These are phyloP conservation scores for Barnettozyma wickerhamii DNA, from an alignment of 805 yeast species.

Conservation along the genomic window DNA sequence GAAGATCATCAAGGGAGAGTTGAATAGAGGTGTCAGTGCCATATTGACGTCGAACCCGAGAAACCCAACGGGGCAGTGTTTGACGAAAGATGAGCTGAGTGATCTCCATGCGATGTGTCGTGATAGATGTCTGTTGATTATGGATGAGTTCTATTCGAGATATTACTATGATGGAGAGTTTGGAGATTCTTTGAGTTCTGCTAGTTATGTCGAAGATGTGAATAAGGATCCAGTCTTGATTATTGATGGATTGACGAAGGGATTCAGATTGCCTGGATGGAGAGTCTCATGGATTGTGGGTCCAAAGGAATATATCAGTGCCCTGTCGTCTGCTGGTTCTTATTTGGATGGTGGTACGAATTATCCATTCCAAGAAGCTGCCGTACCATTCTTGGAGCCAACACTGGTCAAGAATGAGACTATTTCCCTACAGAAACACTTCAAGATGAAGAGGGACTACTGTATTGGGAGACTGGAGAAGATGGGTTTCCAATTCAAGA, in stretches of 20 bases:
- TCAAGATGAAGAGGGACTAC: constrained; percentile 54
- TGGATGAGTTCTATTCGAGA: constrained; percentile 62
- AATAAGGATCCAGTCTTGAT: constrained; percentile 55
- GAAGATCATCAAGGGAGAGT: constrained; percentile 46
- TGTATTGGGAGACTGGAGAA: constrained; percentile 41
- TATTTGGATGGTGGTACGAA: constrained; percentile 58
- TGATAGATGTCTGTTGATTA: constrained; percentile 46
- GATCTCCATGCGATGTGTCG: constrained; percentile 51
- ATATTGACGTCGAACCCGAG: constrained; percentile 56
- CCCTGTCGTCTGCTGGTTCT: constrained; percentile 55
- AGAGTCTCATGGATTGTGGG: constrained; percentile 61
- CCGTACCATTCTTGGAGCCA: constrained; percentile 52
- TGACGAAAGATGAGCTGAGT: constrained; percentile 42
- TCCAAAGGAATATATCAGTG: constrained; percentile 53
- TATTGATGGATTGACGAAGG: constrained; percentile 56
- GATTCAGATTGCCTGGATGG: constrained; percentile 62
- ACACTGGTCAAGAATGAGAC: constrained; percentile 45
- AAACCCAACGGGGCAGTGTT: constrained; percentile 56
- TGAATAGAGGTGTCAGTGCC: constrained; percentile 55
- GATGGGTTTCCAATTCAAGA: constrained; percentile 51
- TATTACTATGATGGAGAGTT: constrained; percentile 52
- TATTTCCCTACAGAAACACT: constrained; percentile 54
- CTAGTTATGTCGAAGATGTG: constrained; percentile 49
- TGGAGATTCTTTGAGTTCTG: constrained; percentile 48
- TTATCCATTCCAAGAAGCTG: constrained; percentile 58